Base-by-base conservation (phyloP, 768 basidiomycete genomes). In the Myochromella boudieri region DNA sequence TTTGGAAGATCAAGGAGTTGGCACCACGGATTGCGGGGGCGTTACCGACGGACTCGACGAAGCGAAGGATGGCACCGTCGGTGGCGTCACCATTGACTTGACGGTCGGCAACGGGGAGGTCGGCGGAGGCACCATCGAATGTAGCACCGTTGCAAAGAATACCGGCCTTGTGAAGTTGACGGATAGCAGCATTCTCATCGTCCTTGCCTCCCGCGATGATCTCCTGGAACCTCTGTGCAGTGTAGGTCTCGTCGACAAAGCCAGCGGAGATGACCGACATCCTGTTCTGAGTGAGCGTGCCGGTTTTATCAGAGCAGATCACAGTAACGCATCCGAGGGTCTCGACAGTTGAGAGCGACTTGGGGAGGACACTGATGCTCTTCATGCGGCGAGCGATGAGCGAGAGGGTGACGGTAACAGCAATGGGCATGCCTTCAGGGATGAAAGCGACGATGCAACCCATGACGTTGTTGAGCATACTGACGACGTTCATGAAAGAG, bases 321-420 rank as follows among this genome's bases (percentile, higher is more conserved):
- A 74, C 74, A 44, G 78, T 77, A 58, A 85, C 81, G 7, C 77
- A 72, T 6, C 85, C 84, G 4, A 87, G 69, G 6, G 80, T 81
- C 60, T 87, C 84, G 24, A 87, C 81, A 5, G 81, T 85, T 20
- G 81, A 72, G 18, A 87, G 66, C 2, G 78, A 78, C 54, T 77
- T 77, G 56, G 37, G 53, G 8, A 57, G 56, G 17, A 57, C 53
- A 3, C 36, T 22, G 6, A 47, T 45, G 0, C 1, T 33, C 42
- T 52, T 52, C 56, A 57, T 57, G 8, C 53, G 53, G n/a, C 50
- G 44, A 17, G 56, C 56, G 17, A 52, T 46, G 12, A 52, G 45
- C 2, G 51, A 52, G 3, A 83, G 66, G 1, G 78, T 80, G 1
- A 83, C 57, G 0, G 81, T 80, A 14, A 82, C 78, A 21, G 73